Evolutionary conservation across 805 yeast genomes (phyloP), one percentile per base, ranked within the genome.

Genomic region (Zygosaccharomyces kombuchaensis): DNA sequence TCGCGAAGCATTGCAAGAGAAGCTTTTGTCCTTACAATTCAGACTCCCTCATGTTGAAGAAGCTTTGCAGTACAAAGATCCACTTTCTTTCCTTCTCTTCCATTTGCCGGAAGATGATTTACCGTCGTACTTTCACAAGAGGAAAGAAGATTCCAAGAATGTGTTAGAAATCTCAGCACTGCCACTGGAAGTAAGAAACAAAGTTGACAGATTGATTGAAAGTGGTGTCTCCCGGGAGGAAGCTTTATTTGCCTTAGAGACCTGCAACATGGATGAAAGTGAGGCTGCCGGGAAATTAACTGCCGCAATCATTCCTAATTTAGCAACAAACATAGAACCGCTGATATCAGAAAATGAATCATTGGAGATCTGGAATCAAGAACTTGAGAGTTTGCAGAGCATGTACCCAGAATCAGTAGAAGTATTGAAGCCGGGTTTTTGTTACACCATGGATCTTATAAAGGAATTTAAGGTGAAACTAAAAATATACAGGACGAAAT

Each of bases 31-130:
- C 3, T 60, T 78, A n/a, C 93, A 95, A 0, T 91, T 91, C 57
- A 76, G 89, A 46, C 64, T 68, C 29, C 58, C 75, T 1, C 97
- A 90, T 59, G 77, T 84, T 1, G 65, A 68, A 1, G 98, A 91
- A 57, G 81, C 96, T 0, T 66, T 87, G 38, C 66, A 70, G 22
- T 86, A 86, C 57, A 61, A 59, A 41, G 76, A 71, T 53, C 74
- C 76, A 1, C 43, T 71, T 6, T 69, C 74, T 0, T 71, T 67
- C 70, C 73, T 91, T 14, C 66, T 91, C 9, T 82, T 90, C 53
- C 93, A 91, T 58, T 78, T 91, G 2, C 98, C 98, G 0, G 97
- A 93, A 52, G 98, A 90, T 59, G 99, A 91, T 57, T 69, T 91
- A 26, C 99, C 99, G 0, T 54, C 67, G 0, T 69, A 72, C 38